phyloP scores from a whole-genome alignment of 345 rosid species.

The Clarkia xantiana region DNA sequence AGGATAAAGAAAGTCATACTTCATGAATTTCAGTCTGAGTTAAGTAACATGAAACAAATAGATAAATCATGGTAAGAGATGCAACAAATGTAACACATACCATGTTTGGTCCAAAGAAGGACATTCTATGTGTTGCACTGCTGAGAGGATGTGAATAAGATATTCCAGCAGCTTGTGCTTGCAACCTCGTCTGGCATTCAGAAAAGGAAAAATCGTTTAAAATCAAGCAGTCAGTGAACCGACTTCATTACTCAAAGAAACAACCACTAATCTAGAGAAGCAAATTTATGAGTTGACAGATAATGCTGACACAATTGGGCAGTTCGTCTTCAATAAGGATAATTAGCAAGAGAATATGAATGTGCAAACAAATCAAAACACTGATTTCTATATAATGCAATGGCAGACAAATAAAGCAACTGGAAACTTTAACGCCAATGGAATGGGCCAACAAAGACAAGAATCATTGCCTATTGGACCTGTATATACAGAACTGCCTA shows the following conservation, averaged over 20 bases:
- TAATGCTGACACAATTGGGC: too few species aligned
- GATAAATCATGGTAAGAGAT: not conserved
- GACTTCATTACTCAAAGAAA: not conserved
- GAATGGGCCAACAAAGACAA: too few species aligned
- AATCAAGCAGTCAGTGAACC: not conserved
- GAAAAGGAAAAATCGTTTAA: not conserved
- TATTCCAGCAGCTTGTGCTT: conserved; percentile 95
- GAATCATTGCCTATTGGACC: too few species aligned
- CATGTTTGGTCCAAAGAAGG: conserved; percentile 84
- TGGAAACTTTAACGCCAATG: too few species aligned
- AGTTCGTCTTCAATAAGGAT: too few species aligned
- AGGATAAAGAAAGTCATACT: conserved; percentile 4
- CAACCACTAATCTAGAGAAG: too few species aligned
- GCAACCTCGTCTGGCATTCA: conserved; percentile 65
- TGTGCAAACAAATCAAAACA: too few species aligned
- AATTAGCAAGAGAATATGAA: too few species aligned
- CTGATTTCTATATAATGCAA: too few species aligned
- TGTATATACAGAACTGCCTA: too few species aligned
- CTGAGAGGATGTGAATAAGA: conserved; percentile 87
- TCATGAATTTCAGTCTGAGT: not conserved
- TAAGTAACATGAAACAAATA: not conserved
- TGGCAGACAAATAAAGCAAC: too few species aligned
- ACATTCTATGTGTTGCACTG: conserved; percentile 60
- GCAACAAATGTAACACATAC: conserved; percentile 20
- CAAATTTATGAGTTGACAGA: too few species aligned